phyloP scores from a whole-genome alignment of 805 yeast species.

The Pichia rugopelliculosa region DNA sequence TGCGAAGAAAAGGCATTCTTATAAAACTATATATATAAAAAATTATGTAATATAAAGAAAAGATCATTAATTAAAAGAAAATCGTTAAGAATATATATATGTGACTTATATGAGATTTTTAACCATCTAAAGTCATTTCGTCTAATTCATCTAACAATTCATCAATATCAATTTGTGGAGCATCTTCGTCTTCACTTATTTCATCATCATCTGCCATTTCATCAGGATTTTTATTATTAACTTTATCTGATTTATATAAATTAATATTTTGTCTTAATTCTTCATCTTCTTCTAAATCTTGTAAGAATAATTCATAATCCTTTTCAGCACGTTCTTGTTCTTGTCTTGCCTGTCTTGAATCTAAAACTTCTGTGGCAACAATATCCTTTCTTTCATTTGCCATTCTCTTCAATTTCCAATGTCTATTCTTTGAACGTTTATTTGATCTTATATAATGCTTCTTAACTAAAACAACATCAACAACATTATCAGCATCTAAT shows the following conservation, averaged over 20 bases:
- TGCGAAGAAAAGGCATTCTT: neutral
- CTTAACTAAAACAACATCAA: slow-evolving; percentile 86
- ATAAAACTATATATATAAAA: neutral
- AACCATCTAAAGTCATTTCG: slow-evolving; percentile 77
- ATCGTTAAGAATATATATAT: neutral
- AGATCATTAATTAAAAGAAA: neutral
- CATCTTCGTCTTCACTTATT: slow-evolving; percentile 60
- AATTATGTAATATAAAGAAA: neutral
- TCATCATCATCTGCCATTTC: slow-evolving; percentile 33
- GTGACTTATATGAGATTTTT: slow-evolving; percentile 1
- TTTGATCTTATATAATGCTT: slow-evolving; percentile 77
- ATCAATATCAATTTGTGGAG: slow-evolving; percentile 83
- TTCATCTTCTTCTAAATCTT: slow-evolving; percentile 93
- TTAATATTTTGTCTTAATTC: slow-evolving; percentile 90
- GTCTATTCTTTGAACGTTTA: slow-evolving; percentile 67
- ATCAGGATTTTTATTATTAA: slow-evolving; percentile 15
- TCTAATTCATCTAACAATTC: slow-evolving; percentile 93
- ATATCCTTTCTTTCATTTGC: slow-evolving; percentile 90
- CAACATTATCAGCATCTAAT: slow-evolving; percentile 53
- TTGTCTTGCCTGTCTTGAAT: slow-evolving; percentile 69
- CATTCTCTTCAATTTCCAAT: slow-evolving; percentile 94
- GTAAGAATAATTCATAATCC: slow-evolving; percentile 93
- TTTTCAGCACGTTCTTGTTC: slow-evolving; percentile 88
- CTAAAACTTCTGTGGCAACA: slow-evolving; percentile 42
- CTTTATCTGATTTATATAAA: slow-evolving; percentile 60